phyloP scores from a whole-genome alignment of 163 green algal species.

The Chlorella variabilis region DNA sequence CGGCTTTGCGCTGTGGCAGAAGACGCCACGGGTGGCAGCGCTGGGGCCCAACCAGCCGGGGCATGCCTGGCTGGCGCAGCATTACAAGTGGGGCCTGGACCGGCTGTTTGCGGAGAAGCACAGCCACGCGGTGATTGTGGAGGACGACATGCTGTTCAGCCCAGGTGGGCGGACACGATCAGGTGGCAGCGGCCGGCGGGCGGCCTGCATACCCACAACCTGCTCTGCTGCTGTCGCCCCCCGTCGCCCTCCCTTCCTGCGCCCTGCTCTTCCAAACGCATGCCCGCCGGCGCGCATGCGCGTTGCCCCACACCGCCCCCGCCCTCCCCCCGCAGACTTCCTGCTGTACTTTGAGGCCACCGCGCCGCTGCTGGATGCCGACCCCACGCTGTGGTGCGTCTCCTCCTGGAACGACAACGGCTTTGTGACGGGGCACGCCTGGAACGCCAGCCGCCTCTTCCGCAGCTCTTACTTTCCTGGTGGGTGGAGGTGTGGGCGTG shows the following conservation, averaged over 20 bases:
- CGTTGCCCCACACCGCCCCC: too few relatives aligned
- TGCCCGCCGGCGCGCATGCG: too few relatives aligned
- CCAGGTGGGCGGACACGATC: conserved; percentile 24
- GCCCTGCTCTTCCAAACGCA: too few relatives aligned
- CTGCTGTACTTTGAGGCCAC: conserved; percentile 68
- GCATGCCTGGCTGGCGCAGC: conserved; percentile 57
- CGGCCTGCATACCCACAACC: too few relatives aligned
- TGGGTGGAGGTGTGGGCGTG: background rate
- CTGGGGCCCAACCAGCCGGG: conserved; percentile 41
- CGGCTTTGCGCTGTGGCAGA: conserved; percentile 49
- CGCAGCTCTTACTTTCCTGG: conserved; percentile 64
- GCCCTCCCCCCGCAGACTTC: conserved; percentile 59
- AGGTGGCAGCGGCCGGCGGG: background rate
- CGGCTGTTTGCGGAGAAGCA: conserved; percentile 60
- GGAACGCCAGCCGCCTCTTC: conserved; percentile 47
- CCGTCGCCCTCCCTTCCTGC: too few relatives aligned
- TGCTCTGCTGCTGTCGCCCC: too few relatives aligned
- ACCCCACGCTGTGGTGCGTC: conserved; percentile 65
- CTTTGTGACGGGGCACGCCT: conserved; percentile 45
- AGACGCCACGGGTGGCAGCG: conserved; percentile 13
- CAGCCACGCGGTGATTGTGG: conserved; percentile 68
- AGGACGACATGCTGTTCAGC: conserved; percentile 81
- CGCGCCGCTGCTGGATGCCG: conserved; percentile 64
- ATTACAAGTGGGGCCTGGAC: conserved; percentile 62
- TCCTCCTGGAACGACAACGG: conserved; percentile 86